Base-by-base conservation (phyloP, 2,329 filamentous ascomycete genomes). In the Hymenoscyphus fructigenus region DNA sequence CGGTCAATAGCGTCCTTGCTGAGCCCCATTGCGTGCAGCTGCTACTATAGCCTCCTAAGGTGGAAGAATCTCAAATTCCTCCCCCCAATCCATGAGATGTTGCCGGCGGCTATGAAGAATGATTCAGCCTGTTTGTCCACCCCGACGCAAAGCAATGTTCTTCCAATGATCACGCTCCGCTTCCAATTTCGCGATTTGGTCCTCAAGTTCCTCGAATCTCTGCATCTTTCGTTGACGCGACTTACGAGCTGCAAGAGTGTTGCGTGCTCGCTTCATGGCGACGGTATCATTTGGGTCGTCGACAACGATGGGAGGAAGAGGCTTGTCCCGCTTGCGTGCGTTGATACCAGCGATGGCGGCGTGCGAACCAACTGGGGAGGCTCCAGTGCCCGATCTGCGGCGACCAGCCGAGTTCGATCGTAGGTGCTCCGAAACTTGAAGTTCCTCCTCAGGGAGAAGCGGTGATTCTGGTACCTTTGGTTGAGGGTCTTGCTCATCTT, bases 241-340 rank as follows among this genome's bases (percentile, higher is more conserved):
- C 81, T 97, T 97, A 70, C 94, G 92, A 73, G 94, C 94, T 20
- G 94, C 94, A 77, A 96, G 85, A 9, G 93, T 96, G 78, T 97
- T 98, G 71, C 93, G 90, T 60, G 93, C 93, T 77, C 94, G 91
- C 88, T 97, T 97, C 83, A 93, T 86, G 23, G 92, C 92, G n/a
- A 90, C 77, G 10, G 85, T 85, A 74, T 97, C 93, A 53, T 72
- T 80, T 0, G 88, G 85, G 71, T 97, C 91, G 32, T 89, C 86
- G 44, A 93, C 85, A 66, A 90, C 81, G 76, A 97, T 93, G 6
- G 89, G 88, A 68, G 91, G 89, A 63, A 96, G 82, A 68, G 90
- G 88, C 83, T 93, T 94, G 75, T 92, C 88, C 68, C 91, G 90
- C 76, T 91, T 89, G 70, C 91, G 90, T 72, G 90, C 80, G 74